Evolutionary conservation across 169 alveolate species (phyloP), one percentile per base, ranked within the genome.

Genomic region (Sarcocystis neurona): DNA sequence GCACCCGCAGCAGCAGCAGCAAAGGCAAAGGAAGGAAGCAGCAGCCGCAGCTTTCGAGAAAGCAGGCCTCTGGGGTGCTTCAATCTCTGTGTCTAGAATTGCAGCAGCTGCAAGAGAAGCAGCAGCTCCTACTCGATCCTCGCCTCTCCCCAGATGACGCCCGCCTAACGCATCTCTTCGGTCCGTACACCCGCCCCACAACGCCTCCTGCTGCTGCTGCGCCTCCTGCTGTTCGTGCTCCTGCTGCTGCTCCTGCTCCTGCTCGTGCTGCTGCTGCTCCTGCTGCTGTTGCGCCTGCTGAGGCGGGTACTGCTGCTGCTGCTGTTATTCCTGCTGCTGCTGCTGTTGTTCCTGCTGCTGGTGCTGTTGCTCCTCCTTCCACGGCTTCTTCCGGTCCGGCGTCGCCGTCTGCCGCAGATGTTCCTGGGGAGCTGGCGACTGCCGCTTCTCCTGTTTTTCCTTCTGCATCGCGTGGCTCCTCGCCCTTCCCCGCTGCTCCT

Each of bases 61-160:
- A 6, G 75, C 46, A 53, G 46, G 34, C 30, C 20, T 39, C 44
- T 2, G 39, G 39, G 6, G 82, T 18, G 3, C 56, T 72, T 47
- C 2, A 27, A 27, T 12, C 50, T 10, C 82, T 72, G 58, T 34
- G 56, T 32, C 41, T 56, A n/a, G 58, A 72, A 39, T 18, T 72
- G 6, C 47, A 72, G 82, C 34, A 30, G 30, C 82, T 72, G 58
- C 34, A 72, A 20, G 27, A 2, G 10, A 48, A 39, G 2, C 82
- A 72, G 82, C 58, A 72, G 56, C 1, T 72, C 6, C 82, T 72
- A 39, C 41, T 72, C 20, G 82, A 72, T 43, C 82, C 82, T 27
- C 23, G 58, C 41, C 56, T 72, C 32, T 37, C 56, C 3, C 82
- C 82, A 0, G 56, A 72, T 18, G 82, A 72, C 53, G 32, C 2